A percentile compares a stretch with the other conserved stretches of the same genome.
Conservation (phyloP, 306 rosid genomes). For the Inga oerstediana region DNA sequence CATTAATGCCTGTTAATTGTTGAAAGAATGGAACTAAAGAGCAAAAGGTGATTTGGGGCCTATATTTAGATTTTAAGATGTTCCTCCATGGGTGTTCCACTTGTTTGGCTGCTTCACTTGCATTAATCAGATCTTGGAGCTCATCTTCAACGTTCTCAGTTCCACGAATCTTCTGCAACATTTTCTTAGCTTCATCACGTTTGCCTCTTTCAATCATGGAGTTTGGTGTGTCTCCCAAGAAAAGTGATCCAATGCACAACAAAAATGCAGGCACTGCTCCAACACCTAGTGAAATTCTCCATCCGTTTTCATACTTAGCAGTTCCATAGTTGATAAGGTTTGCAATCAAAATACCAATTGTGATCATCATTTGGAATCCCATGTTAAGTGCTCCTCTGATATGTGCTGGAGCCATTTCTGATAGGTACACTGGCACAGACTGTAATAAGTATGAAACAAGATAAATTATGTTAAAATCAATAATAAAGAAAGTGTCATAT, state of each 20-base stretch:
- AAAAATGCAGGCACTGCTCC: constrained; percentile 42
- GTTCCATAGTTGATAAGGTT: constrained; percentile 32
- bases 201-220: constrained; percentile 42
- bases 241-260: constrained; percentile 24
- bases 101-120: constrained; percentile 21
- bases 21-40: constrained; percentile 27
- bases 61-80: constrained; percentile 13
- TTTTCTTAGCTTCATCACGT: constrained; percentile 10
- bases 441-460: not conserved
- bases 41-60: constrained; percentile 31
- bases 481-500: no score
- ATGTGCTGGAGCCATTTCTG: constrained; percentile 40
- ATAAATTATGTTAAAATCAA: no score
- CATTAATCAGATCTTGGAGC: constrained; percentile 33
- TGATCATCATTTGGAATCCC: constrained; percentile 44
- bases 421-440: constrained; percentile 39
- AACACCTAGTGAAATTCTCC: constrained; percentile 37
- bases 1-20: constrained; percentile 30
- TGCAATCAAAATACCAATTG: constrained; percentile 42
- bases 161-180: constrained; percentile 33
- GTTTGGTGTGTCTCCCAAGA: constrained; percentile 35
- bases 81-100: constrained; percentile 37
- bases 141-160: constrained; percentile 20
- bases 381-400: constrained; percentile 44
- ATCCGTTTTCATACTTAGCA: constrained; percentile 21